Base-by-base conservation (phyloP, 768 basidiomycete genomes). In the Lyophyllum shimeji region DNA sequence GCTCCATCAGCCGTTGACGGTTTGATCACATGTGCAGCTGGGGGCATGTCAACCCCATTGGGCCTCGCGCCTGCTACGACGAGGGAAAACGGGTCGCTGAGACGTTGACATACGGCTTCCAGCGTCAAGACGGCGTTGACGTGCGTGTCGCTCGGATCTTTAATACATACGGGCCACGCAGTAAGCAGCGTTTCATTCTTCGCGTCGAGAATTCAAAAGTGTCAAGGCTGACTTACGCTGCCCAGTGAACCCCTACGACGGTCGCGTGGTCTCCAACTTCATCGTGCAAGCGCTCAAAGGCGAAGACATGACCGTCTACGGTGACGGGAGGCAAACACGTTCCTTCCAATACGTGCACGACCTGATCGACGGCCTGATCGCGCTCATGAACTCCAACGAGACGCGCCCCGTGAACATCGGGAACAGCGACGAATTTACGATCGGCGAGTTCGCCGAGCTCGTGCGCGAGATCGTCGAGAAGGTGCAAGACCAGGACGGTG, bases 11-110 rank as follows among this genome's bases (percentile, higher is more conserved):
- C 18, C 18, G 46, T 42, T 34, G 60, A 33, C 62, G 60, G 7
- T 66, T 55, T 62, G 57, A 52, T 24, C 34, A 37, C 24, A 33
- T 49, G 27, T 52, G 24, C 54, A 94, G 93, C 72, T 97, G 95
- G 95, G 95, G 95, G 46, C 88, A 98, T 72, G 97, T 99, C 67
- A 99, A 99, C 78, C 95, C 95, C 42, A 97, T 95, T 64, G 97
- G 97, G 21, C 92, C 93, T 57, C 91, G 97, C 59, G 95, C 96
- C n/a, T 99, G 97, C 74, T 99, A 99, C 69, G 97, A 99, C 67
- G 97, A 99, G 74, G 97, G 97, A 47, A 99, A 99, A 77, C 94
- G 97, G 64, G 96, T 98, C 37, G 96, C 97, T 39, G 97, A 99
- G 76, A 97, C 96, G 17, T 74, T 99, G 61, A 95, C 96, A 7